phyloP scores from a whole-genome alignment of 805 yeast species.

The Pichia rugopelliculosa region DNA sequence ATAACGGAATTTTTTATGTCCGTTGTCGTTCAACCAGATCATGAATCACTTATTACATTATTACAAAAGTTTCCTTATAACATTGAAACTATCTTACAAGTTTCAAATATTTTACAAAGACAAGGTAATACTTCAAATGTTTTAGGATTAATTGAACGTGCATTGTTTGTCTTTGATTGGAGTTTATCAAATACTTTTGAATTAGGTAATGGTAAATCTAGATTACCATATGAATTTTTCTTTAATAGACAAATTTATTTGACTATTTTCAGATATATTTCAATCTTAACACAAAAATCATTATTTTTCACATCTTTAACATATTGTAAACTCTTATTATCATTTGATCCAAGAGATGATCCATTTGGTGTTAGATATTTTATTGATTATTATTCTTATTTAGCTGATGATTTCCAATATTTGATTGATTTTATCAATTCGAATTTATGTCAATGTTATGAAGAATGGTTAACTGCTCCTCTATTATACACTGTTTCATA shows the following conservation, averaged over 20 bases:
- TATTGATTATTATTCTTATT: constrained; percentile 69
- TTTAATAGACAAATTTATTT: constrained; percentile 73
- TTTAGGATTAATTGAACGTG: constrained; percentile 68
- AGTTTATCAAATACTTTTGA: constrained; percentile 54
- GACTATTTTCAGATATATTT: constrained; percentile 64
- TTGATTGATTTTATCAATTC: constrained; percentile 51
- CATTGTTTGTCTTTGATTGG: constrained; percentile 73
- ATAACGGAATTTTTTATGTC: constrained; percentile 46
- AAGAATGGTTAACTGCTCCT: constrained; percentile 67
- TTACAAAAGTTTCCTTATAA: constrained; percentile 65
- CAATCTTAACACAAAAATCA: constrained; percentile 66
- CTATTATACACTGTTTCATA: constrained; percentile 58
- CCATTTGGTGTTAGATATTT: constrained; percentile 80
- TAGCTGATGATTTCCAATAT: constrained; percentile 57
- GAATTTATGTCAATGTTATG: constrained; percentile 48
- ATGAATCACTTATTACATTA: constrained; percentile 56
- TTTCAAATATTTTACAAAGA: constrained; percentile 62
- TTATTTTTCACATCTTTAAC: constrained; percentile 71
- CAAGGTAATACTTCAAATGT: constrained; percentile 73
- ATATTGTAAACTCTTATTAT: constrained; percentile 62
- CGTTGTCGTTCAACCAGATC: constrained; percentile 69
- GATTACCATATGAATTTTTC: constrained; percentile 70
- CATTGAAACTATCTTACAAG: constrained; percentile 70
- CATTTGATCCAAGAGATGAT: constrained; percentile 68
- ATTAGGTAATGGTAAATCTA: constrained; percentile 48